A percentile compares a stretch with the other conserved stretches of the same genome.
These are phyloP conservation scores for Verticillium albo-atrum DNA, from an alignment of 2,329 filamentous ascomycete genomes.

Conservation along the genomic window DNA sequence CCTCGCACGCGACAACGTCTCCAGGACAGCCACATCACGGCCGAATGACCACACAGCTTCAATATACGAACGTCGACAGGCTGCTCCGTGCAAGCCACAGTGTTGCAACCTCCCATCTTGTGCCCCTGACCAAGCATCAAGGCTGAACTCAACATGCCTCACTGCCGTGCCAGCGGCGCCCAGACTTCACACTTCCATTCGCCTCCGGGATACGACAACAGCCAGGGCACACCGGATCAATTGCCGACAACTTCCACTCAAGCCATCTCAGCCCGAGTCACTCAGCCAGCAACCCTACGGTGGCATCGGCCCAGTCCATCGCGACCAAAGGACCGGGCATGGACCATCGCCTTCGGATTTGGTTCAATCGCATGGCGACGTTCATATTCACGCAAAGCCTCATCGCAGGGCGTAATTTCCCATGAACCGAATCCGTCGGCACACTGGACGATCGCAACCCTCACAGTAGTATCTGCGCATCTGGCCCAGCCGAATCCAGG, in stretches of 20 bases:
- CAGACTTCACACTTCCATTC: not conserved
- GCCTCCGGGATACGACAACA: not conserved
- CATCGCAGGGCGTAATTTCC: not conserved
- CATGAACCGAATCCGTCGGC: not conserved
- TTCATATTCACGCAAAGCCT: not conserved
- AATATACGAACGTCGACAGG: too few species aligned
- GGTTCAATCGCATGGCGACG: not conserved
- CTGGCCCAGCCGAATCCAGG: not conserved
- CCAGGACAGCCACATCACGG: not conserved
- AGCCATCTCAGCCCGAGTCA: not conserved
- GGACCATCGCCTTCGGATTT: not conserved
- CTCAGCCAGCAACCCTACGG: not conserved
- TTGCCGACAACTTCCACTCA: not conserved
- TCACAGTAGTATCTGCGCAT: not conserved
- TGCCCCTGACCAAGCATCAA: not conserved
- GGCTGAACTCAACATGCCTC: too few species aligned
- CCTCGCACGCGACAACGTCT: not conserved
- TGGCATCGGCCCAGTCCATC: slow-evolving; percentile 4
- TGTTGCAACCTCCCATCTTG: too few species aligned
- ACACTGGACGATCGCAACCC: not conserved
- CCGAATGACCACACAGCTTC: not conserved
- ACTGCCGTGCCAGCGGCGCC: not conserved
- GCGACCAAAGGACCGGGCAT: not conserved
- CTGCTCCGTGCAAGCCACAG: too few species aligned
- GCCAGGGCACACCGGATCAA: not conserved